Percentiles rank a stretch among this genome's conserved stretches.
These are phyloP conservation scores for Candida smagusa DNA, from an alignment of 1,139 yeast species.

Conservation along the genomic window DNA sequence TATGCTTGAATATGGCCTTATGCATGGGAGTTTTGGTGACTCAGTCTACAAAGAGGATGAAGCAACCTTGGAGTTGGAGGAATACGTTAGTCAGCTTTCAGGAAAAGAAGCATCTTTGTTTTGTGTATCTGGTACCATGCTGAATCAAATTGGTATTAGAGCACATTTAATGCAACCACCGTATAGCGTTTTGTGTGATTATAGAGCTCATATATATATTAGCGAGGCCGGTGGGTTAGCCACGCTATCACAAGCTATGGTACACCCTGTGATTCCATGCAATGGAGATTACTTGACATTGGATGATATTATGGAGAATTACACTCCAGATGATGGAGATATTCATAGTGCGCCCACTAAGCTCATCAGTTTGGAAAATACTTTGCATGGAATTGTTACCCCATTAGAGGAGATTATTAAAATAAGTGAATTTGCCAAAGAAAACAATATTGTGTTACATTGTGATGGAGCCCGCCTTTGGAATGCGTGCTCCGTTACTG, in stretches of 20 bases:
- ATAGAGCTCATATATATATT: constrained; percentile 77
- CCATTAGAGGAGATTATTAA: constrained; percentile 41
- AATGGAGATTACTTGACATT: constrained; percentile 65
- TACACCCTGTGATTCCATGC: constrained; percentile 71
- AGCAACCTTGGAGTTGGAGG: constrained; percentile 64
- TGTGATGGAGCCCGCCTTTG: constrained; percentile 49
- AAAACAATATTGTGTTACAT: constrained; percentile 34
- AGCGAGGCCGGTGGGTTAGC: constrained; percentile 94
- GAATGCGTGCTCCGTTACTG: constrained; percentile 45
- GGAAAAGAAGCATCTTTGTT: constrained; percentile 84
- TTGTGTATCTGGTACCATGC: constrained; percentile 87
- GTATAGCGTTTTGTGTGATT: constrained; percentile 76
- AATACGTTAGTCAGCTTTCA: constrained; percentile 61
- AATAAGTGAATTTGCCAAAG: constrained; percentile 35
- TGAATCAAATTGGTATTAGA: constrained; percentile 84
- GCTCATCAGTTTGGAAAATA: constrained; percentile 44
- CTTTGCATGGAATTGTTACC: constrained; percentile 43
- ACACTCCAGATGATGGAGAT: constrained; percentile 47
- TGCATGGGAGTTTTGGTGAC: constrained; percentile 69
- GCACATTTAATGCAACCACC: constrained; percentile 84
- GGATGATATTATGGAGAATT: constrained; percentile 35
- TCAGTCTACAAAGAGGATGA: constrained; percentile 85
- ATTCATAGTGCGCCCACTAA: constrained; percentile 49
- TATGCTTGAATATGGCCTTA: constrained; percentile 36
- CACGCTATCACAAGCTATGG: constrained; percentile 88